These are phyloP conservation scores for Ophiostoma ips DNA, from an alignment of 2,329 filamentous ascomycete species.

Conservation along the genomic window DNA sequence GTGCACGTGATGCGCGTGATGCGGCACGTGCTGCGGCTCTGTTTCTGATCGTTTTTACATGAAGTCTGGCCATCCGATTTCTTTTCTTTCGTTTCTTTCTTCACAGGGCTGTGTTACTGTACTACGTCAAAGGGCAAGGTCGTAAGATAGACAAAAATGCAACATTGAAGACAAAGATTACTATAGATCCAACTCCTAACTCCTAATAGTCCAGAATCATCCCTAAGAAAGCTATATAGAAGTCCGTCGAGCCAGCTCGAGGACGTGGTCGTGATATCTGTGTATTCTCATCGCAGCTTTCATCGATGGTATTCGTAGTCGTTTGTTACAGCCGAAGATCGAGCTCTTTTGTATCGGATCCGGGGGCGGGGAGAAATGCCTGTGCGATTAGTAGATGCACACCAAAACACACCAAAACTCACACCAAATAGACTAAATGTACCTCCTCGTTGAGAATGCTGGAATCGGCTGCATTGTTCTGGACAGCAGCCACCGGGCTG, in stretches of 20 bases:
- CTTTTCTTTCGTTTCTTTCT: no score
- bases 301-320: no score
- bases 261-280: background rate
- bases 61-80: no score
- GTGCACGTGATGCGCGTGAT: no score
- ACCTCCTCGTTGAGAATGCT: slow-evolving; percentile 4
- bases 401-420: no score
- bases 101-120: no score
- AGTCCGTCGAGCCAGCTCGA: background rate
- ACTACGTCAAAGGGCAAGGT: background rate
- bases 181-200: background rate
- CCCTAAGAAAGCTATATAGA: background rate
- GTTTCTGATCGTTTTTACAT: no score
- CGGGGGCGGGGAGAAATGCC: background rate
- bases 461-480: background rate
- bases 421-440: background rate
- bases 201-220: background rate
- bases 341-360: background rate
- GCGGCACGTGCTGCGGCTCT: no score
- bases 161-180: background rate
- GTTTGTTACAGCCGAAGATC: background rate
- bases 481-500: slow-evolving; percentile 1
- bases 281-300: no score
- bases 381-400: background rate
- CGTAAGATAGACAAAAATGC: background rate